Percentiles rank a stretch among this genome's conserved stretches.
Evolutionary conservation across 1,139 yeast species (phyloP).

Genomic region (Saccharomycopsis crataegensis): DNA sequence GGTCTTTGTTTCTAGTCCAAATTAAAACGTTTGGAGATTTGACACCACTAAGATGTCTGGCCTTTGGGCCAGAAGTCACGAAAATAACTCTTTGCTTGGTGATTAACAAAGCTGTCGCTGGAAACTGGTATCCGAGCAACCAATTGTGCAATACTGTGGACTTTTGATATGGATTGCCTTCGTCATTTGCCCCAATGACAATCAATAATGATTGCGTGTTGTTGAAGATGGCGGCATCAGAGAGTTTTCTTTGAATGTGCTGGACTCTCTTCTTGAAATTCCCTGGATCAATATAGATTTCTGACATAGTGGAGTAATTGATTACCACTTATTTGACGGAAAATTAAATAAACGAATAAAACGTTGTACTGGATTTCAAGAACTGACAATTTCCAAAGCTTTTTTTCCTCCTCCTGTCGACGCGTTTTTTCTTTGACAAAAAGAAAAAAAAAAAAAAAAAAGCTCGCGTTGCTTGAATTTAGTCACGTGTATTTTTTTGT

Average conservation of each 20-base stretch:
- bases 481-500: no score
- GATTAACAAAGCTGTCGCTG: slow-evolving; percentile 73
- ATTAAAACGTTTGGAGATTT: slow-evolving; percentile 47
- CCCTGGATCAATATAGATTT: slow-evolving; percentile 35
- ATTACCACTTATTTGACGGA: background rate
- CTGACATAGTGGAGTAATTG: slow-evolving; percentile 25
- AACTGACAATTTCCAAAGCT: background rate
- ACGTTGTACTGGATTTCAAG: background rate
- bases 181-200: slow-evolving; percentile 77
- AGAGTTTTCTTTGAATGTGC: slow-evolving; percentile 34
- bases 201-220: slow-evolving; percentile 53
- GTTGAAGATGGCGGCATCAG: slow-evolving; percentile 35
- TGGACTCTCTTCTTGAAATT: slow-evolving; percentile 39
- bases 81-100: slow-evolving; percentile 55
- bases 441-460: no score
- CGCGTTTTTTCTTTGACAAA: background rate
- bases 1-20: slow-evolving; percentile 77
- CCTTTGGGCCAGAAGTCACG: slow-evolving; percentile 82
- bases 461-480: no score
- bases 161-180: slow-evolving; percentile 84
- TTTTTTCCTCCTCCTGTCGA: background rate
- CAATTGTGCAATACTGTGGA: slow-evolving; percentile 85
- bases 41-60: slow-evolving; percentile 63
- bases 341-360: background rate
- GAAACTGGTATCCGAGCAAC: slow-evolving; percentile 92